Percentiles rank a stretch among this genome's conserved stretches.
Evolutionary conservation across 192 early-diverging fungal genomes (phyloP).

Genomic region (Backusella tarrabulga): DNA sequence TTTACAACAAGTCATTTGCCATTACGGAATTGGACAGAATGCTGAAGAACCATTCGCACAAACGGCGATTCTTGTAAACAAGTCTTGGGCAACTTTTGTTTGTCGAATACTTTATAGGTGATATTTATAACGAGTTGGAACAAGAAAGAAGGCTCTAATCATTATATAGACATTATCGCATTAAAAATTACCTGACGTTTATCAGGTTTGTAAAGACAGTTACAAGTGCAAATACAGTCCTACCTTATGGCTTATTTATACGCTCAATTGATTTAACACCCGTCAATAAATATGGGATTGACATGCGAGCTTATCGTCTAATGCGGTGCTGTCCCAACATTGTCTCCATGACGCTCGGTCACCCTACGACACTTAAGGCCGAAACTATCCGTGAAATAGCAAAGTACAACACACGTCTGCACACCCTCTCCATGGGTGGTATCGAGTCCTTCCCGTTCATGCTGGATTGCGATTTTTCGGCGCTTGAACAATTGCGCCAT

Average conservation of each 20-base stretch:
- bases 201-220: not conserved
- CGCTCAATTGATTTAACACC: not conserved
- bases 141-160: not conserved
- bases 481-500: not conserved
- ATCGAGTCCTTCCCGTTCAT: not conserved
- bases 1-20: constrained; percentile 3
- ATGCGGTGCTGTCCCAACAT: constrained; percentile 4
- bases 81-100: constrained; percentile 2
- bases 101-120: not conserved
- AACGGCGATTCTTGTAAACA: not conserved
- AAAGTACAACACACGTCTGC: not conserved
- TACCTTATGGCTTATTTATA: not conserved
- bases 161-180: not conserved
- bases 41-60: not conserved
- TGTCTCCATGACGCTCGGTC: not conserved
- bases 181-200: not conserved
- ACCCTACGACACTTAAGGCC: not conserved
- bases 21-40: not conserved
- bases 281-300: constrained; percentile 6
- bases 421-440: constrained; percentile 7
- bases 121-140: not conserved
- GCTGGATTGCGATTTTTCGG: constrained; percentile 1
- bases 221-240: not conserved
- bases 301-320: not conserved
- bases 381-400: not conserved